Evolutionary conservation across 352 stramenopile species (phyloP).

Genomic region (Globisporangium apiculatum): DNA sequence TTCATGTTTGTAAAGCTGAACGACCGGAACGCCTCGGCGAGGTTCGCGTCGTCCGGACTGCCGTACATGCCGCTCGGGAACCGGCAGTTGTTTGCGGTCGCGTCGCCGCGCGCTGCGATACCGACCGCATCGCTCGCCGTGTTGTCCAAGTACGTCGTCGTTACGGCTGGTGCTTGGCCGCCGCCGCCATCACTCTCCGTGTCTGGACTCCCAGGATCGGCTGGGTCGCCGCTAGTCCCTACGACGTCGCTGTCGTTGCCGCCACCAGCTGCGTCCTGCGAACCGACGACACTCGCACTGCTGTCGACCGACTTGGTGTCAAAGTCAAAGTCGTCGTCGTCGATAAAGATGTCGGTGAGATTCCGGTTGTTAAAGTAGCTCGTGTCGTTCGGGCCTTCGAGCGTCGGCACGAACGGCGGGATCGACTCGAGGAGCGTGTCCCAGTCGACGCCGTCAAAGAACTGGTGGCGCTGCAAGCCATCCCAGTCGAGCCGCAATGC

Average conservation of each 20-base stretch:
- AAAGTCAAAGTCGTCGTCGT: slow-evolving; percentile 71
- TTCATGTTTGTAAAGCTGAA: slow-evolving; percentile 89
- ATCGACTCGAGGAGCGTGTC: slow-evolving; percentile 70
- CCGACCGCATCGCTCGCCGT: background rate
- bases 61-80: slow-evolving; percentile 73
- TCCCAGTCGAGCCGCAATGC: slow-evolving; percentile 60
- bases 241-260: slow-evolving; percentile 6
- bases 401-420: slow-evolving; percentile 80
- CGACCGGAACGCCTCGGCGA: slow-evolving; percentile 56
- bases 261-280: slow-evolving; percentile 1
- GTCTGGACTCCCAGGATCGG: background rate
- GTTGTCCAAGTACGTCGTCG: slow-evolving; percentile 1
- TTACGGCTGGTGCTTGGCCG: background rate
- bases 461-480: slow-evolving; percentile 52
- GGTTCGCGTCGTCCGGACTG: slow-evolving; percentile 23
- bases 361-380: slow-evolving; percentile 90
- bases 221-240: background rate
- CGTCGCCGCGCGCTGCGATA: slow-evolving; percentile 18
- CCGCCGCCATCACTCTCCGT: background rate
- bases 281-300: slow-evolving; percentile 6
- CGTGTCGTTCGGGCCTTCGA: slow-evolving; percentile 82
- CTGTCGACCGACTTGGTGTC: slow-evolving; percentile 31
- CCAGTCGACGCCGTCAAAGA: slow-evolving; percentile 80
- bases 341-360: slow-evolving; percentile 80
- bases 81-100: slow-evolving; percentile 11